phyloP scores from a whole-genome alignment of 1,284 basidiomycete species.

The Uromyces viciae-fabae region DNA sequence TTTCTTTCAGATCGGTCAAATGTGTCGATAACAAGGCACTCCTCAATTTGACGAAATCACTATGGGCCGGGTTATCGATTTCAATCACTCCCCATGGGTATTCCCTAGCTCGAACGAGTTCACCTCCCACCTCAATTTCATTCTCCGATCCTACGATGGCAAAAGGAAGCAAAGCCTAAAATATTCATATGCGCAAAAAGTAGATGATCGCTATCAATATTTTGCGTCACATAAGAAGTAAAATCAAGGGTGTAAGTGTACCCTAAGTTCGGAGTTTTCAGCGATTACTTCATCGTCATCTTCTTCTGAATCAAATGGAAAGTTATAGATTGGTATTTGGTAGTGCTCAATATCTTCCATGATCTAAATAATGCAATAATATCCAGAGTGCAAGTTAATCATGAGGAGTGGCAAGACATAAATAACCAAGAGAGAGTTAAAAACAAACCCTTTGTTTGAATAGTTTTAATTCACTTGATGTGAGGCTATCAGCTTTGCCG shows the following conservation, averaged over 20 bases:
- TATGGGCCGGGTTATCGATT: slow-evolving; percentile 97
- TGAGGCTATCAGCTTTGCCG: slow-evolving; percentile 93
- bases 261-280: slow-evolving; percentile 67
- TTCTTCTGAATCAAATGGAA: slow-evolving; percentile 40
- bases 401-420: neutral
- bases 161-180: slow-evolving; percentile 81
- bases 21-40: slow-evolving; percentile 67
- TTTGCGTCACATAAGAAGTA: no score
- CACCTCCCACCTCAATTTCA: slow-evolving; percentile 80
- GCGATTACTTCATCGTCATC: slow-evolving; percentile 97
- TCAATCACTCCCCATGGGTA: slow-evolving; percentile 99
- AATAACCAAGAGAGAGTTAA: no score
- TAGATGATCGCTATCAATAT: no score
- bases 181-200: neutral
- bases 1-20: slow-evolving; percentile 56
- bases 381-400: neutral
- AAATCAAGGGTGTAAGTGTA: neutral
- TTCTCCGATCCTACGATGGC: slow-evolving; percentile 97
- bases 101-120: slow-evolving; percentile 82
- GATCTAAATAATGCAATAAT: slow-evolving; percentile 61
- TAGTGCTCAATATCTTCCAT: slow-evolving; percentile 99
- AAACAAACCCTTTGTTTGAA: slow-evolving; percentile 88
- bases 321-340: slow-evolving; percentile 93
- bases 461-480: slow-evolving; percentile 78
- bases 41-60: slow-evolving; percentile 88